Percentiles rank a stretch among this genome's conserved stretches.
Conservation (phyloP, 352 stramenopile species). For the Phytophthora nicotianae region DNA sequence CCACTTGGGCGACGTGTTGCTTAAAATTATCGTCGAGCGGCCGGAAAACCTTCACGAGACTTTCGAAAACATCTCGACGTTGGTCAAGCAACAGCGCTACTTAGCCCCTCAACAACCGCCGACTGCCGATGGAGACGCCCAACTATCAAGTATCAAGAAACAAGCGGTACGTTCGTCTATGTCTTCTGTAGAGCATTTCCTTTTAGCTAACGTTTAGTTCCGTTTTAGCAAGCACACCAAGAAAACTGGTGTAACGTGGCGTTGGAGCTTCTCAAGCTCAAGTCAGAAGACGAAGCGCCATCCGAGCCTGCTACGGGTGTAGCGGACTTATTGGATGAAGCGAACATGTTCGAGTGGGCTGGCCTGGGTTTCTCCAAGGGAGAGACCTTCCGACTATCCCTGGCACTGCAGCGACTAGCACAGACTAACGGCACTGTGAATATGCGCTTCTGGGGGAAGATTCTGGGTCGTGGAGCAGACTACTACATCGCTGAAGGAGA, state of each 20-base stretch:
- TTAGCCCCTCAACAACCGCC: constrained; percentile 39
- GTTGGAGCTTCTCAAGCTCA: constrained; percentile 64
- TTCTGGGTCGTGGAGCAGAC: constrained; percentile 71
- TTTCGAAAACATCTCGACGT: constrained; percentile 88
- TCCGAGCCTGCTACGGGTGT: constrained; percentile 48
- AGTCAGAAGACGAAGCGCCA: constrained; percentile 50
- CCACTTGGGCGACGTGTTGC: constrained; percentile 82
- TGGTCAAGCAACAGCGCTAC: constrained; percentile 86
- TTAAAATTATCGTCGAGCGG: constrained; percentile 87
- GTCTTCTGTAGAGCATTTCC: not conserved
- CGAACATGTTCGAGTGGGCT: constrained; percentile 86
- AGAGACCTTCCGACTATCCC: constrained; percentile 75
- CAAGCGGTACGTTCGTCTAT: constrained; percentile 48
- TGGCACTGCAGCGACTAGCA: constrained; percentile 65
- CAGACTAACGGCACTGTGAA: constrained; percentile 62
- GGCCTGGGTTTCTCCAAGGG: constrained; percentile 73
- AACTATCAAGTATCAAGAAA: constrained; percentile 50
- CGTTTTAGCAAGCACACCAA: constrained; percentile 52
- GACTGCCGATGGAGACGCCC: constrained; percentile 24
- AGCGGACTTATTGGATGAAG: constrained; percentile 75
- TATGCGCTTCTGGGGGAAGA: constrained; percentile 90
- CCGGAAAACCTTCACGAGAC: constrained; percentile 83
- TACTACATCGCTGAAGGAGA: constrained; percentile 90
- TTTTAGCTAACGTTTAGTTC: not conserved
- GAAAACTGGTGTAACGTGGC: constrained; percentile 71